Conservation (phyloP, 768 basidiomycete species). For the Lentinus brumalis region DNA sequence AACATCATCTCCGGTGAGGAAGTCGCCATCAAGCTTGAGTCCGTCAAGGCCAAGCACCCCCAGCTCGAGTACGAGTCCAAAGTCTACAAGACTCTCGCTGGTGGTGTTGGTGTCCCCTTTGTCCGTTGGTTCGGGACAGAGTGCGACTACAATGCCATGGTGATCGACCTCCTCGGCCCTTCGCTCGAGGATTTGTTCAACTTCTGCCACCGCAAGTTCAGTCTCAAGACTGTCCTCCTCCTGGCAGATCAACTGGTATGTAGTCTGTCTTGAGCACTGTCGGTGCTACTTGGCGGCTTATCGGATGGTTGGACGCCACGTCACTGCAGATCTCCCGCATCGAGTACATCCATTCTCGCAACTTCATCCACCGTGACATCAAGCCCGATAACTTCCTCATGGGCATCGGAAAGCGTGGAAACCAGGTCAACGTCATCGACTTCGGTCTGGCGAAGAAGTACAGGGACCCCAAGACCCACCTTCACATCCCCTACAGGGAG, state of each 20-base stretch:
- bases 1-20: conserved; percentile 99
- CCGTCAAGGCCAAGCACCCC: conserved; percentile 99
- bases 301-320: conserved; percentile 19
- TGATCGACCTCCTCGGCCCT: conserved; percentile 92
- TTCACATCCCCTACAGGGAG: conserved; percentile 99
- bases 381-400: conserved; percentile 99
- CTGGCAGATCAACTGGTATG: conserved; percentile 94
- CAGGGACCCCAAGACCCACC: conserved; percentile 98
- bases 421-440: conserved; percentile 98
- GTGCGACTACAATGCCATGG: conserved; percentile 99
- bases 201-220: conserved; percentile 97
- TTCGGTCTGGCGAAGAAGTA: conserved; percentile 99
- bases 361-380: conserved; percentile 97
- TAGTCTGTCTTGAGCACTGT: conserved; percentile 14
- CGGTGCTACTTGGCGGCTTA: background rate
- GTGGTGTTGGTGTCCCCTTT: conserved; percentile 98
- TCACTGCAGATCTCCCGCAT: conserved; percentile 86
- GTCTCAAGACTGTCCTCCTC: conserved; percentile 93
- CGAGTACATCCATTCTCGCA: conserved; percentile 99
- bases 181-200: conserved; percentile 92
- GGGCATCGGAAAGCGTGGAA: conserved; percentile 99
- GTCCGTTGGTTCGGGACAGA: conserved; percentile 94
- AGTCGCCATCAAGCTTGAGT: conserved; percentile 99
- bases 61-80: conserved; percentile 98
- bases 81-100: conserved; percentile 96